phyloP scores from a whole-genome alignment of 805 yeast genomes.

The Suhomyces tanzawaensis region DNA sequence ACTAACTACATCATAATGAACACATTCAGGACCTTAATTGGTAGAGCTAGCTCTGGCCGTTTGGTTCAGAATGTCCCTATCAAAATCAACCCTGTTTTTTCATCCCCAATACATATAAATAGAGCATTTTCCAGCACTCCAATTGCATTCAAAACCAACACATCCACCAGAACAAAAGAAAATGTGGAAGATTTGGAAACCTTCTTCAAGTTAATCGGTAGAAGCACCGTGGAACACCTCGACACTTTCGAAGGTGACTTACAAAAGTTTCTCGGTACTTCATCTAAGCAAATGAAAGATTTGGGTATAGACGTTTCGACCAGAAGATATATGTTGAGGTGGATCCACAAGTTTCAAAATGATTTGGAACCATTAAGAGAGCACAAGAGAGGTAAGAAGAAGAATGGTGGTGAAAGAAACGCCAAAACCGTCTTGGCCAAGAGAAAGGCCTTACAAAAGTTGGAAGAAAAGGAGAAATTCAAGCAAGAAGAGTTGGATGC shows the following conservation, averaged over 20 bases:
- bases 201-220: constrained; percentile 77
- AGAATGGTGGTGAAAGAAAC: constrained; percentile 83
- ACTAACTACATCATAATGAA: neutral
- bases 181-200: constrained; percentile 61
- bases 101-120: neutral
- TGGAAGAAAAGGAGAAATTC: constrained; percentile 49
- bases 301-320: constrained; percentile 73
- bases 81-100: neutral
- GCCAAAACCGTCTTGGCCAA: constrained; percentile 52
- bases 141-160: constrained; percentile 43
- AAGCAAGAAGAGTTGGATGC: constrained; percentile 39
- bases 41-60: neutral
- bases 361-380: constrained; percentile 54
- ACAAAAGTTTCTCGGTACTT: constrained; percentile 56
- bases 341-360: constrained; percentile 65
- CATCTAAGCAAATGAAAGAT: constrained; percentile 59
- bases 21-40: neutral
- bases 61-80: neutral
- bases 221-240: constrained; percentile 62
- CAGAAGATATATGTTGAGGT: constrained; percentile 70
- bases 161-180: constrained; percentile 47
- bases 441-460: constrained; percentile 56
- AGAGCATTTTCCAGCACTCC: constrained; percentile 10
- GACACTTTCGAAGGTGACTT: constrained; percentile 63
- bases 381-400: constrained; percentile 66